These are phyloP conservation scores for Geum urbanum DNA, from an alignment of 306 rosid genomes.

Conservation along the genomic window DNA sequence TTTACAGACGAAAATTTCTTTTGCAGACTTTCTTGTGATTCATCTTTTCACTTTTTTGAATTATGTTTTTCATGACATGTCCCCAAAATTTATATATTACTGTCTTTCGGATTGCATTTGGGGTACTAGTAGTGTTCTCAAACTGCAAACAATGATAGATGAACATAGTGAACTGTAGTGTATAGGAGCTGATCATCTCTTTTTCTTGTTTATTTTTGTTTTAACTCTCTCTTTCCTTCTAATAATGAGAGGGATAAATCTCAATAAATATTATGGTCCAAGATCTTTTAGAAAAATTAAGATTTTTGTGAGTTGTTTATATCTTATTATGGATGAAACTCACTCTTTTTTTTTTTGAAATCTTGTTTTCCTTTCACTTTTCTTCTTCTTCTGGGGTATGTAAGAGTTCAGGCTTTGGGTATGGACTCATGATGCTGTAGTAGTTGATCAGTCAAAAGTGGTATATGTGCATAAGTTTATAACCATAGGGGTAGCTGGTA, in stretches of 20 bases:
- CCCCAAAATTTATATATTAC: not conserved
- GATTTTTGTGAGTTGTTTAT: too few relatives aligned
- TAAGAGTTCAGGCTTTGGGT: not conserved
- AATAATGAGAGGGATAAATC: too few relatives aligned
- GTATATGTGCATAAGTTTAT: not conserved
- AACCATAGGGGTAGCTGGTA: not conserved
- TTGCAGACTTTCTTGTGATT: not conserved
- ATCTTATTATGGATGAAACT: too few relatives aligned
- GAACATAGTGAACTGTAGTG: not conserved
- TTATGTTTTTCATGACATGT: not conserved
- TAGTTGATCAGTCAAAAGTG: not conserved
- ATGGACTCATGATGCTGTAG: not conserved
- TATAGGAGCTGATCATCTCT: not conserved
- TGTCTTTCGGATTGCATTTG: not conserved
- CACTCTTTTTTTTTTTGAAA: not conserved
- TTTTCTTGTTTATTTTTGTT: too few relatives aligned
- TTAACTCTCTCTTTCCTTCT: too few relatives aligned
- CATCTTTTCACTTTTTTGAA: not conserved
- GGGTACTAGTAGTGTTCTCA: not conserved
- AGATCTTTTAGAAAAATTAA: too few relatives aligned
- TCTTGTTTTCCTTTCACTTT: not conserved
- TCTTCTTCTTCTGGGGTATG: not conserved
- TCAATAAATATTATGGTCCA: too few relatives aligned
- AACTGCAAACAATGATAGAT: not conserved
- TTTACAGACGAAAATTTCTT: slow-evolving; percentile 1